Evolutionary conservation across 2,329 filamentous ascomycete species (phyloP).

Genomic region (Parascedosporium putredinis): DNA sequence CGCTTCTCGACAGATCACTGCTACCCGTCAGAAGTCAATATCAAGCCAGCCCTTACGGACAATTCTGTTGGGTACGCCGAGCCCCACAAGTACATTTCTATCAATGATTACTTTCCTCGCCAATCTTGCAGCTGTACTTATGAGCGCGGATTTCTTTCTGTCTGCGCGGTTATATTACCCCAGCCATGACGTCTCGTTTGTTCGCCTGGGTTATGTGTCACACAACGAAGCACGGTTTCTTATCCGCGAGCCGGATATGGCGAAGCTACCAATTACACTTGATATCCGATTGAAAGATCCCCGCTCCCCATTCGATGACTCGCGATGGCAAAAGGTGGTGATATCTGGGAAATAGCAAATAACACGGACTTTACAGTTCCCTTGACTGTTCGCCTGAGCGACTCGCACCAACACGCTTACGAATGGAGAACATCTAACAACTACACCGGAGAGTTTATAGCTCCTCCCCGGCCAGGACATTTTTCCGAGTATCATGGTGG

Average conservation of each 20-base stretch:
- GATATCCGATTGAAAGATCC: constrained; percentile 50
- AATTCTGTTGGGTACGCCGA: constrained; percentile 67
- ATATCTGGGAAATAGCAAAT: constrained; percentile 55
- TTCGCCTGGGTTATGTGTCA: constrained; percentile 79
- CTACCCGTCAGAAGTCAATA: too few relatives aligned
- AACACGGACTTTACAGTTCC: constrained; percentile 74
- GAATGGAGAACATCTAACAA: constrained; percentile 82
- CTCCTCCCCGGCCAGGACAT: constrained; percentile 61
- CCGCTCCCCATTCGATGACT: constrained; percentile 40
- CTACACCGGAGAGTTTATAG: constrained; percentile 69
- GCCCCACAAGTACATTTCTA: constrained; percentile 53
- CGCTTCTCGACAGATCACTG: too few relatives aligned
- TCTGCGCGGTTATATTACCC: constrained; percentile 61
- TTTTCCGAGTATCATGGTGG: constrained; percentile 50
- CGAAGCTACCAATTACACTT: constrained; percentile 65
- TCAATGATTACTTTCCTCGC: constrained; percentile 60
- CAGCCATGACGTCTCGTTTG: constrained; percentile 69
- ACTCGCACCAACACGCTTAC: constrained; percentile 64
- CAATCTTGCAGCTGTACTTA: constrained; percentile 58
- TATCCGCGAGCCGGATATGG: constrained; percentile 69
- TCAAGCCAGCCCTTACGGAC: constrained; percentile 49
- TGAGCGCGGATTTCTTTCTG: constrained; percentile 70
- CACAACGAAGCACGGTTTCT: constrained; percentile 69
- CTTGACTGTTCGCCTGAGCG: constrained; percentile 51
- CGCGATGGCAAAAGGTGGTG: constrained; percentile 57